These are phyloP conservation scores for Scytalidium sp. DNA, from an alignment of 2,329 filamentous ascomycete species.

Conservation along the genomic window DNA sequence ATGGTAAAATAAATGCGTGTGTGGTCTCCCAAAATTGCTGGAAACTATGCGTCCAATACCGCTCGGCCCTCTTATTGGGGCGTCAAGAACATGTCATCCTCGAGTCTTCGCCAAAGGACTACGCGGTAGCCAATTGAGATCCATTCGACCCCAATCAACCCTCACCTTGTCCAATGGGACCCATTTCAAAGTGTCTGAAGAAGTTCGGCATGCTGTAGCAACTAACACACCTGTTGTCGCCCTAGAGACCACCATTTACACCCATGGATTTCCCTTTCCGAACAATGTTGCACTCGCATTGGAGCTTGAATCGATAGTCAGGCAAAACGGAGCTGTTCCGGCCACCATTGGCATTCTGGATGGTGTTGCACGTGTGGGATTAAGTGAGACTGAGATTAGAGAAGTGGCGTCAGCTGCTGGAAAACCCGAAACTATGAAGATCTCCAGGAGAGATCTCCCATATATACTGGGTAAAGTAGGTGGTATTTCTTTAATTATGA, in stretches of 20 bases:
- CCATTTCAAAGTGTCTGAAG: constrained; percentile 32
- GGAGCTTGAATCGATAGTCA: constrained; percentile 76
- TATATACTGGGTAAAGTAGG: constrained; percentile 75
- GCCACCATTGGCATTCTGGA: constrained; percentile 88
- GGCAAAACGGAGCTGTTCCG: constrained; percentile 76
- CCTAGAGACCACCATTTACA: constrained; percentile 95
- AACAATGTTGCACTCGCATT: constrained; percentile 71
- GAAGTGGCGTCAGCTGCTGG: constrained; percentile 65
- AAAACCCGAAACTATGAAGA: constrained; percentile 69
- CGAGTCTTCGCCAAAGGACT: neutral
- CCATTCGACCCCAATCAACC: neutral
- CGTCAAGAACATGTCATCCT: neutral
- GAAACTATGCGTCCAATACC: neutral
- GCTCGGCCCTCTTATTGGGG: neutral
- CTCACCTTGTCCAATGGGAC: constrained; percentile 1
- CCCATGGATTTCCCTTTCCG: constrained; percentile 79
- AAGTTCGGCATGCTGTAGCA: constrained; percentile 74
- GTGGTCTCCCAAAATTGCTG: neutral
- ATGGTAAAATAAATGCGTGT: too few species aligned
- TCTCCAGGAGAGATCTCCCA: constrained; percentile 82
- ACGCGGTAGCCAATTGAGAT: neutral
- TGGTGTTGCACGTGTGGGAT: constrained; percentile 78
- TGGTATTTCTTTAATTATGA: constrained; percentile 8
- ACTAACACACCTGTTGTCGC: constrained; percentile 82
- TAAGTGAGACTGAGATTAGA: constrained; percentile 68